Conservation (phyloP, 768 basidiomycete species). For the Dendrothele bispora region DNA sequence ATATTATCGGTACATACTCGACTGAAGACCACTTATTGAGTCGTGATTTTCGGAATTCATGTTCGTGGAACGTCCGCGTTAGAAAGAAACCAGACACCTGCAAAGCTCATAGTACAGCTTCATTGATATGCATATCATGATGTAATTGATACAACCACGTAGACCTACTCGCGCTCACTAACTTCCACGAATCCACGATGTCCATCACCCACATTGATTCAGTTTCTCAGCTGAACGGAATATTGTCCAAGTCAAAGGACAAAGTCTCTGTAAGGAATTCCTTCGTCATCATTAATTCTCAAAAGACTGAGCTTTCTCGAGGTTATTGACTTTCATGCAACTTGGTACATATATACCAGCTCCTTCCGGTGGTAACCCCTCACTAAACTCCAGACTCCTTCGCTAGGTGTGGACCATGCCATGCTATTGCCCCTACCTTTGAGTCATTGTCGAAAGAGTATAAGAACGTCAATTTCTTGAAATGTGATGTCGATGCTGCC, state of each 20-base stretch:
- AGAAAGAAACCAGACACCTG: no score
- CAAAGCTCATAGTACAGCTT: neutral
- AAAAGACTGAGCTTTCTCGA: constrained; percentile 22
- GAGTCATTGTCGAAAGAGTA: constrained; percentile 71
- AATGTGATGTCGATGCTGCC: constrained; percentile 77
- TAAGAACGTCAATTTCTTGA: constrained; percentile 73
- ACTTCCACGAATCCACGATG: constrained; percentile 43
- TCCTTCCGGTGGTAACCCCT: neutral
- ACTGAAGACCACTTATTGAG: no score
- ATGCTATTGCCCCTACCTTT: constrained; percentile 56
- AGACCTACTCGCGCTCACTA: no score
- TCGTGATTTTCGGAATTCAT: no score
- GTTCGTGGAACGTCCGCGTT: no score
- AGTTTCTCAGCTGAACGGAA: constrained; percentile 57
- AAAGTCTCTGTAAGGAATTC: constrained; percentile 57
- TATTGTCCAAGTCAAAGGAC: constrained; percentile 56
- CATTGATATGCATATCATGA: neutral
- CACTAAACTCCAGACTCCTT: constrained; percentile 9
- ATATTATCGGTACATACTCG: no score
- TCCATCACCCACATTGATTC: constrained; percentile 65
- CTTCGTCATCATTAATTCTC: constrained; percentile 1
- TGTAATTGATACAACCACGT: no score
- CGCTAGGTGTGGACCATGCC: constrained; percentile 83
- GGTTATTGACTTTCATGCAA: constrained; percentile 88
- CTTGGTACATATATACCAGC: constrained; percentile 52